Base-by-base conservation (phyloP, 2,329 filamentous ascomycete species). In the Pestalotiopsis sp. region DNA sequence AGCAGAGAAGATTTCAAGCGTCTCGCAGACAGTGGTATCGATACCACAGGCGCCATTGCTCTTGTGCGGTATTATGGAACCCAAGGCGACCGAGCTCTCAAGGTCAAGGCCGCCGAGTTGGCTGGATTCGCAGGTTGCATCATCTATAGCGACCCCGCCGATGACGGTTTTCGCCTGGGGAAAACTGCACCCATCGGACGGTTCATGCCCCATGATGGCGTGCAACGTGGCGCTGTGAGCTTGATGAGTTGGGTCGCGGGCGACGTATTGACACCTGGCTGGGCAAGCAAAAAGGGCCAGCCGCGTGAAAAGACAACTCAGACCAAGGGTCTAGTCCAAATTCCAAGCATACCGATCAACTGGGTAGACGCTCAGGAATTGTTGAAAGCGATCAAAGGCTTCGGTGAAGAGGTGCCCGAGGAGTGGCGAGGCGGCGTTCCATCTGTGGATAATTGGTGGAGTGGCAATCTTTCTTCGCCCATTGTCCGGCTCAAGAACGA, bases 241-340 rank as follows among this genome's bases (percentile, higher is more conserved):
- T 81, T 97, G 74, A 92, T 89, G 82, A 95, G 90, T 76, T 94
- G 91, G 89, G 89, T 97, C 4, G 82, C 97, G 0, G 96, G 96
- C 49, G 96, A 99, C 80, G 92, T 95, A n/a, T 86, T 98, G 59
- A 97, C 94, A 0, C 96, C 96, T 2, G 95, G 95, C 4, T 95
- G 90, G 85, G 91, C 93, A 69, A 94, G 92, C 79, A 90, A 87
- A 61, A 85, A 89, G 73, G 87, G 88, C 6, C 82, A 88, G 57
- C 87, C 90, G 58, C 88, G 94, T 64, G 84, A 96, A 75, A 85
- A 89, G 64, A 87, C 90, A 23, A 88, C 92, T 25, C 88, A 95
- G 64, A 92, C 92, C 61, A 83, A 88, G 2, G 95, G 90, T 0
- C 84, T 99, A 14, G 88, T 91, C 27, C 88, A 91, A 65, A 98